Percentiles rank a stretch among this genome's conserved stretches.
Evolutionary conservation across 352 stramenopile species (phyloP).

Genomic region (Phytopythium boreale): DNA sequence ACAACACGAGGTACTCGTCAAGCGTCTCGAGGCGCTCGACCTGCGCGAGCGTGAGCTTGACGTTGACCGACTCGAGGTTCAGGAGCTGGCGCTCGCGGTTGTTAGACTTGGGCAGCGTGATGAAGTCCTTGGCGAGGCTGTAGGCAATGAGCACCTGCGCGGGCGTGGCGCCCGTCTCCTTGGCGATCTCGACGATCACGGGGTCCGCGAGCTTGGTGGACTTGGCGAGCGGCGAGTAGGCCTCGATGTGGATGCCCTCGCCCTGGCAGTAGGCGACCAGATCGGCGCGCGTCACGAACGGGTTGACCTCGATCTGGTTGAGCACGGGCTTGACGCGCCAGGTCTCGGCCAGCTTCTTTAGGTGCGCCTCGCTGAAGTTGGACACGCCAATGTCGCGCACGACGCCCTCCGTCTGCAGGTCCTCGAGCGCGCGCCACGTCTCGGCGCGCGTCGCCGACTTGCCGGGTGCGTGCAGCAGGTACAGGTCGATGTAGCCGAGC

Average conservation of each 20-base stretch:
- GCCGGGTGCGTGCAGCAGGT: conserved; percentile 60
- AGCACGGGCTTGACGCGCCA: conserved; percentile 45
- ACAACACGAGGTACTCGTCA: conserved; percentile 31
- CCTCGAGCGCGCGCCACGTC: conserved; percentile 39
- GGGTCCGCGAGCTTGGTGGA: conserved; percentile 25
- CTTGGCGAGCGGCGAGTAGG: conserved; percentile 45
- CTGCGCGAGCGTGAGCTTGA: conserved; percentile 22
- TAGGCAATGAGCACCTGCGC: conserved; percentile 49
- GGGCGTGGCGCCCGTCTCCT: conserved; percentile 16
- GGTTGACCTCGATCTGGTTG: conserved; percentile 78
- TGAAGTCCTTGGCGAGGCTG: conserved; percentile 37
- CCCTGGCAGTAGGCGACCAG: conserved; percentile 42
- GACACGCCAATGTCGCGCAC: conserved; percentile 56
- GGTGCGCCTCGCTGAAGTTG: conserved; percentile 79
- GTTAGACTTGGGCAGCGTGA: conserved; percentile 52
- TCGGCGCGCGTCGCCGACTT: conserved; percentile 19
- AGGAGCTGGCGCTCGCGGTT: conserved; percentile 27
- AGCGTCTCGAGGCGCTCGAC: conserved; percentile 27
- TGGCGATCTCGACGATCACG: conserved; percentile 23
- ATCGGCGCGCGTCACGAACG: conserved; percentile 52
- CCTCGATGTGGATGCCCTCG: conserved; percentile 30
- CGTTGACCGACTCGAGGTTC: conserved; percentile 30
- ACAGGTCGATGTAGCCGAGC: conserved; percentile 69
- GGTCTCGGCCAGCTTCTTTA: conserved; percentile 62
- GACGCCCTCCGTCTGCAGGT: conserved; percentile 37